Conservation (phyloP, 805 yeast species). For the Ogataea pini region DNA sequence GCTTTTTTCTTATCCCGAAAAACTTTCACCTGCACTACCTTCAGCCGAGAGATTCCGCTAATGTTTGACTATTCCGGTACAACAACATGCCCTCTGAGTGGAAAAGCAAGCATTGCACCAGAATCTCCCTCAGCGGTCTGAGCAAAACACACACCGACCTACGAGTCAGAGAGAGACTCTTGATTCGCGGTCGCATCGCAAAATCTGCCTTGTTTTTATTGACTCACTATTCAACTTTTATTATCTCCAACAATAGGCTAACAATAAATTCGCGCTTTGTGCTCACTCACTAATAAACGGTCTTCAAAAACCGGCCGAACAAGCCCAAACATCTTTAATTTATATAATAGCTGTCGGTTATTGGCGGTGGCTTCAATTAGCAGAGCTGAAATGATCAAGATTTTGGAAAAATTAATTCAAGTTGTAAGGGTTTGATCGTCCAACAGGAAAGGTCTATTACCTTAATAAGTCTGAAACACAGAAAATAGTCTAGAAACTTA, state of each 20-base stretch:
- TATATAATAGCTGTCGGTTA: not conserved
- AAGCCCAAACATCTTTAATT: not conserved
- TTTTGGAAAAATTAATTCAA: too few species aligned
- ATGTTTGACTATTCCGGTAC: not conserved
- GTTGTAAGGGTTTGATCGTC: too few species aligned
- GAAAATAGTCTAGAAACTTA: too few species aligned
- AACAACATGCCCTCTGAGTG: conserved; percentile 7
- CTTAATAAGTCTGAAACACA: too few species aligned
- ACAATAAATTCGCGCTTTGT: conserved; percentile 6
- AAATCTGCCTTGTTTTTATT: not conserved
- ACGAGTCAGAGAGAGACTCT: not conserved
- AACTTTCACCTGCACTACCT: not conserved
- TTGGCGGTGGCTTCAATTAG: not conserved
- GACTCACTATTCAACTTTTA: too few species aligned
- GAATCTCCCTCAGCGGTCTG: not conserved
- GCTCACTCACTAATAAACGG: not conserved
- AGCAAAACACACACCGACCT: not conserved
- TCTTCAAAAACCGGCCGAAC: not conserved
- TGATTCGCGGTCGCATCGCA: conserved; percentile 6
- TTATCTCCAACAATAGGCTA: not conserved
- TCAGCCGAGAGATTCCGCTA: conserved; percentile 1
- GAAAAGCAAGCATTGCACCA: conserved; percentile 1
- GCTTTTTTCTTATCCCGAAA: conserved; percentile 1
- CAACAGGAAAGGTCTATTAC: too few species aligned
- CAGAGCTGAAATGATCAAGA: too few species aligned